A percentile compares a stretch with the other conserved stretches of the same genome.
These are phyloP conservation scores for Limonium bicolor DNA, from an alignment of 148 eudicot species.

Conservation along the genomic window DNA sequence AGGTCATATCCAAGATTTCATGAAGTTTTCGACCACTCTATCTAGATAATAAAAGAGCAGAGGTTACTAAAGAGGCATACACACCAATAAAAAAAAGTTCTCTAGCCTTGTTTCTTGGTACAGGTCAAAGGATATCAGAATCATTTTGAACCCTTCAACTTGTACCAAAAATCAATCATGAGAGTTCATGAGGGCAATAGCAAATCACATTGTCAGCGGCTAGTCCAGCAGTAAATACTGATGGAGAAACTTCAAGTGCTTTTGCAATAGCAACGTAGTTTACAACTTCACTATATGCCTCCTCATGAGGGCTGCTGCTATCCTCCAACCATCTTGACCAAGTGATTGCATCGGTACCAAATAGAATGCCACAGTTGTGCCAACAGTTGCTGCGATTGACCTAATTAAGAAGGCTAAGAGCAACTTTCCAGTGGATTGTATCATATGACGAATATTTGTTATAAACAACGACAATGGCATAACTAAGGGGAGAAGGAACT, in stretches of 20 bases:
- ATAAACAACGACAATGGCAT: slow-evolving; percentile 71
- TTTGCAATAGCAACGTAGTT: slow-evolving; percentile 81
- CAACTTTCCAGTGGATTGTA: slow-evolving; percentile 54
- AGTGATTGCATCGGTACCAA: slow-evolving; percentile 88
- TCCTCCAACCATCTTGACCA: slow-evolving; percentile 85
- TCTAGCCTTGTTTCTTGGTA: too few species aligned
- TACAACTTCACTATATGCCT: slow-evolving; percentile 92
- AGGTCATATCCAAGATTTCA: too few species aligned
- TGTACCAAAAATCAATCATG: too few species aligned
- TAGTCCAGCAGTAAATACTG: slow-evolving; percentile 84
- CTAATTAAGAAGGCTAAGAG: slow-evolving; percentile 85
- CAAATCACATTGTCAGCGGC: slow-evolving; percentile 96
- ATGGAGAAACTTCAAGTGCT: slow-evolving; percentile 66
- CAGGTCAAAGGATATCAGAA: too few species aligned
- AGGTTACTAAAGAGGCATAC: too few species aligned
- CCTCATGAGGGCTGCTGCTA: slow-evolving; percentile 88
- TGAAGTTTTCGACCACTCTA: too few species aligned
- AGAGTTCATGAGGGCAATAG: too few species aligned
- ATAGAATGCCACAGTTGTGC: slow-evolving; percentile 58
- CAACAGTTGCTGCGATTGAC: slow-evolving; percentile 60
- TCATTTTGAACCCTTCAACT: too few species aligned
- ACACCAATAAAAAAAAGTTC: too few species aligned
- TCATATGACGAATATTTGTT: slow-evolving; percentile 55
- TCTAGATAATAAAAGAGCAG: too few species aligned
- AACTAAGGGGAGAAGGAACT: slow-evolving; percentile 52